A percentile compares a stretch with the other conserved stretches of the same genome.
Conservation (phyloP, 352 stramenopile genomes). For the Chrysophaeum taylorii region DNA sequence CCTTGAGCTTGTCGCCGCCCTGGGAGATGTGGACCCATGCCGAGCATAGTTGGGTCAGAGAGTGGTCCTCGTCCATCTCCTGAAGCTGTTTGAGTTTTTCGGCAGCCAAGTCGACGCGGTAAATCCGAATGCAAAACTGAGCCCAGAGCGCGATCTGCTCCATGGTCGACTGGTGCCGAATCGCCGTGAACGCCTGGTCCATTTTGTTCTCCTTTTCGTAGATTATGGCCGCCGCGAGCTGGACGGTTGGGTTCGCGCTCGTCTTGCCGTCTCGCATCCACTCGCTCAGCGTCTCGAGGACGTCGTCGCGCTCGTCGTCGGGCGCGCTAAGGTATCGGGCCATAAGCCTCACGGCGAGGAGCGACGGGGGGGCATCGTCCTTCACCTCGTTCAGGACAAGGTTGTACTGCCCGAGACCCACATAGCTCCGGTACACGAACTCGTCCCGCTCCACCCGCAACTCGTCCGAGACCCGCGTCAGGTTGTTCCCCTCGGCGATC, state of each 20-base stretch:
- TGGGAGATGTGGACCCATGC: conserved; percentile 71
- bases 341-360: conserved; percentile 67
- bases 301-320: conserved; percentile 60
- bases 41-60: conserved; percentile 79
- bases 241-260: conserved; percentile 70
- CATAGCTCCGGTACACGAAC: conserved; percentile 76
- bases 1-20: conserved; percentile 63
- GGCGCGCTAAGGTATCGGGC: conserved; percentile 56
- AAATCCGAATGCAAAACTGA: conserved; percentile 79
- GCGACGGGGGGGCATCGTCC: conserved; percentile 51
- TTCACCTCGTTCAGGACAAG: conserved; percentile 70
- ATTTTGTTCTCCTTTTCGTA: conserved; percentile 75
- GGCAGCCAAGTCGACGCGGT: conserved; percentile 78
- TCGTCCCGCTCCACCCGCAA: conserved; percentile 83
- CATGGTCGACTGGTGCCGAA: conserved; percentile 73
- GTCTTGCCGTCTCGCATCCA: conserved; percentile 61
- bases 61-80: conserved; percentile 85
- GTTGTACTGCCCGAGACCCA: conserved; percentile 73
- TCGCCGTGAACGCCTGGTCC: conserved; percentile 80
- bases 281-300: conserved; percentile 74
- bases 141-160: conserved; percentile 70
- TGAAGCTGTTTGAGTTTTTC: conserved; percentile 74
- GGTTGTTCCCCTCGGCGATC: conserved; percentile 24
- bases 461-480: conserved; percentile 47
- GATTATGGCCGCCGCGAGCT: conserved; percentile 82